Percentiles rank a stretch among this genome's conserved stretches.
phyloP scores from a whole-genome alignment of 208 protist genomes.

The Vickermania ingenoplastis region DNA sequence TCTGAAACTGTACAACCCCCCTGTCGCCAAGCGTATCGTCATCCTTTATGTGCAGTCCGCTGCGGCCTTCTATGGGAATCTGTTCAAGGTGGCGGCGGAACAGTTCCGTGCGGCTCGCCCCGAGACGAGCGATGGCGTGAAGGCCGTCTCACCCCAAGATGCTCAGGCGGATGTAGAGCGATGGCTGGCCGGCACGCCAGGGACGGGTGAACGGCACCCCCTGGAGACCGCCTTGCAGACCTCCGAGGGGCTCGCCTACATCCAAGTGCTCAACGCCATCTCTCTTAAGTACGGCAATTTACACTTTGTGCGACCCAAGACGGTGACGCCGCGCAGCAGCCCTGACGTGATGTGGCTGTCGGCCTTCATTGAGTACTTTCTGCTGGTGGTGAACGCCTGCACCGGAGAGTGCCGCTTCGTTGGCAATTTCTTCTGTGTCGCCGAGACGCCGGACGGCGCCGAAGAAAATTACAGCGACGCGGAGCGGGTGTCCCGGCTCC shows the following conservation, averaged over 20 bases:
- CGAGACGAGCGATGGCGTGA: not conserved
- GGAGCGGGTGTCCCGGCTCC: conserved; percentile 43
- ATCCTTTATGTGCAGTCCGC: conserved; percentile 59
- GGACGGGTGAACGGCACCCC: not conserved
- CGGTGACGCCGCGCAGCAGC: conserved; percentile 28
- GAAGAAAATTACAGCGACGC: conserved; percentile 38
- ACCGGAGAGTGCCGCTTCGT: conserved; percentile 71
- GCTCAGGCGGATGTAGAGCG: not conserved
- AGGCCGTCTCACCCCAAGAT: not conserved
- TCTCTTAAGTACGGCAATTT: conserved; percentile 9
- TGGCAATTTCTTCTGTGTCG: conserved; percentile 64
- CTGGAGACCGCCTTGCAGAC: not conserved
- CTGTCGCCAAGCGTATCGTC: conserved; percentile 41
- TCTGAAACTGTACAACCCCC: conserved; percentile 61
- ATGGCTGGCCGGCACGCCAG: not conserved
- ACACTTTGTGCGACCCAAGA: conserved; percentile 20
- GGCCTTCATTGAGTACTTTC: conserved; percentile 43
- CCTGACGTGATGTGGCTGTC: conserved; percentile 25
- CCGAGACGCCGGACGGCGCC: conserved; percentile 25
- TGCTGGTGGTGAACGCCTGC: conserved; percentile 42
- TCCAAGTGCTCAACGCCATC: not conserved
- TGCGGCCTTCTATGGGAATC: conserved; percentile 34
- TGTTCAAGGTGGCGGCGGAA: not conserved
- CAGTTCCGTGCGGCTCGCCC: not conserved
- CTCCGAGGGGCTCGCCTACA: not conserved